These are phyloP conservation scores for Globisporangium spiculum DNA, from an alignment of 352 stramenopile species.

Conservation along the genomic window DNA sequence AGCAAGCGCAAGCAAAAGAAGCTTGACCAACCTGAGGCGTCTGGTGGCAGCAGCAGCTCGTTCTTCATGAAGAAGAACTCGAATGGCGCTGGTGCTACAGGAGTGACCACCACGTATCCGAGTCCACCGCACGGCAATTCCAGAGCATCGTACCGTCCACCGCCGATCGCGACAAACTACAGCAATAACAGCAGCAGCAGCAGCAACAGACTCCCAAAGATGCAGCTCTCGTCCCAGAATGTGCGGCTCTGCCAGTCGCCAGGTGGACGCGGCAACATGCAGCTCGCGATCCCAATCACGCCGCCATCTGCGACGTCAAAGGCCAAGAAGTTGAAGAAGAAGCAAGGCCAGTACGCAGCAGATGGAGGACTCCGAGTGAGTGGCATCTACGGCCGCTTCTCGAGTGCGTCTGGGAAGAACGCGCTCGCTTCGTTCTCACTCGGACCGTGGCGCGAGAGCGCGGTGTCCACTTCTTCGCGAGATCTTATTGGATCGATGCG, in stretches of 20 bases:
- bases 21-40: slow-evolving; percentile 1
- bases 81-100: not conserved
- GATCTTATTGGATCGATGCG: slow-evolving; percentile 17
- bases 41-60: not conserved
- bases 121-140: slow-evolving; percentile 7
- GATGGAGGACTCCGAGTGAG: slow-evolving; percentile 10
- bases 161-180: slow-evolving; percentile 20
- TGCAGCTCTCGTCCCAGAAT: slow-evolving; percentile 2
- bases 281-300: slow-evolving; percentile 39
- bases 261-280: slow-evolving; percentile 30
- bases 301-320: slow-evolving; percentile 17
- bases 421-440: slow-evolving; percentile 12
- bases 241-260: slow-evolving; percentile 37
- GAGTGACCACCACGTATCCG: not conserved
- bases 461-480: not conserved
- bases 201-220: not conserved
- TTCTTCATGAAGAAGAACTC: slow-evolving; percentile 16
- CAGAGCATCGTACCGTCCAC: slow-evolving; percentile 23
- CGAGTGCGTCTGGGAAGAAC: not conserved
- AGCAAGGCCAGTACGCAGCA: not conserved
- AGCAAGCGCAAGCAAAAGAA: slow-evolving; percentile 18
- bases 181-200: not conserved
- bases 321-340: slow-evolving; percentile 9
- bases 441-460: slow-evolving; percentile 14
- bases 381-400: slow-evolving; percentile 14